Conservation (phyloP, 805 yeast species). For the Wickerhamomyces queroliae region DNA sequence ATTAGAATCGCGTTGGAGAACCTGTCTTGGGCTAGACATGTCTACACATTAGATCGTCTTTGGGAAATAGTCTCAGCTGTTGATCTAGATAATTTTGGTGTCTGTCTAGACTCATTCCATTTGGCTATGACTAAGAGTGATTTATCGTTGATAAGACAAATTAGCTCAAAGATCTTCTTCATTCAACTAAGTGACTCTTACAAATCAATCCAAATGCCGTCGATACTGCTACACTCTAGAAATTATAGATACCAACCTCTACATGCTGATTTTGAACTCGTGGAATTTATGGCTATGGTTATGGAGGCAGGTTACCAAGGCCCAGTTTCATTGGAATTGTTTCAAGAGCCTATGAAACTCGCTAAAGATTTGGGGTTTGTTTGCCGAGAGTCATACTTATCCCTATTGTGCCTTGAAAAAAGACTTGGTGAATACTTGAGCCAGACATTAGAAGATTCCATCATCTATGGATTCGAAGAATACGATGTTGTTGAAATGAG, state of each 20-base stretch:
- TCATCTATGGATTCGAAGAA: not conserved
- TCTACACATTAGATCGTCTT: slow-evolving; percentile 13
- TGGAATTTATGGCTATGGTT: not conserved
- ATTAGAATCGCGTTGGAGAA: slow-evolving; percentile 24
- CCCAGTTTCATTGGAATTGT: slow-evolving; percentile 5
- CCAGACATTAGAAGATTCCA: not conserved
- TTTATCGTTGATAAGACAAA: slow-evolving; percentile 5
- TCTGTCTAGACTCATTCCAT: slow-evolving; percentile 26
- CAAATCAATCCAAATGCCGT: not conserved
- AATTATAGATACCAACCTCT: slow-evolving; percentile 5
- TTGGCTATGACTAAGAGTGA: slow-evolving; percentile 11
- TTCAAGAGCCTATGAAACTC: slow-evolving; percentile 3
- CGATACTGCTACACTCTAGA: slow-evolving; percentile 4
- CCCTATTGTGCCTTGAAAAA: not conserved
- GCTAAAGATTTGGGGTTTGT: not conserved
- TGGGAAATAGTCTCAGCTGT: slow-evolving; percentile 17
- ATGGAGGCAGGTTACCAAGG: slow-evolving; percentile 2
- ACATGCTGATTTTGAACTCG: slow-evolving; percentile 4
- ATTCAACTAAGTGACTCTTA: slow-evolving; percentile 23
- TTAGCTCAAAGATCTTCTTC: slow-evolving; percentile 17
- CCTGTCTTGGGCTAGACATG: slow-evolving; percentile 22
- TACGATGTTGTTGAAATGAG: too few species aligned
- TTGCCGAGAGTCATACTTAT: slow-evolving; percentile 1
- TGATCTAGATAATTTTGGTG: slow-evolving; percentile 21
- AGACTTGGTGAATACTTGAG: slow-evolving; percentile 2